Evolutionary conservation across 495 filamentous ascomycete genomes (phyloP), one percentile per base, ranked within the genome.

Genomic region (Daldinia bambusicola): DNA sequence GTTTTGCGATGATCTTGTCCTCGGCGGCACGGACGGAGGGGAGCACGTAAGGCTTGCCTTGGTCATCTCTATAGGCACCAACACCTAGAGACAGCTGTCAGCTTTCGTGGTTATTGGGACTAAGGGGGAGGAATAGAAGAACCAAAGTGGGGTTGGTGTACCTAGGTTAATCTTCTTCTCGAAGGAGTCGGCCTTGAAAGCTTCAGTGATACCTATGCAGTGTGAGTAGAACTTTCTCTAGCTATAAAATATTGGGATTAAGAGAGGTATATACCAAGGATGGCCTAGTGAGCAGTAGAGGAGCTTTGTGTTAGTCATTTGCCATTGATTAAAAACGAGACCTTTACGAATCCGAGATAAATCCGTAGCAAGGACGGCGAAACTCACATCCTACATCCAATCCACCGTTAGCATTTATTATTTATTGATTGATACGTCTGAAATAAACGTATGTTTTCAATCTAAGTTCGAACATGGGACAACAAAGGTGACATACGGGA

Each of bases 101-200:
- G 78, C 20, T 8, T 34, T 60, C 5, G 14, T 9, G 22, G 3
- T 37, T 20, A 13, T 32, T 30, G 37, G 7, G 22, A 45, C 31
- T 1, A 9, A 34, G 37, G 30, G 2, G 31, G 18, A 1, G 60
- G 20, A 18, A 56, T 36, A 8, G 13, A 31, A 14, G 6, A 14
- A 18, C n/a, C 2, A 26, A 18, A 9, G 2, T 10, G 2, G 14
- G 81, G 57, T 79, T 83, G 55, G 61, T 80, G 84, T 88, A 90
- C 93, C 94, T 61, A 99, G 87, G 84, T 98, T 98, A 86, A 98
- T 97, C 89, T 99, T 99, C 82, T 95, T 86, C 60, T 89, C 82
- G 81, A 95, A 93, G 69, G 82, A 86, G 77, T 99, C 95, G 77
- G 94, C 93, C 87, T 98, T 99, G 91, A 95, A 99, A 56, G 95